Evolutionary conservation across 176 grass and related monocot genomes (phyloP), one percentile per base, ranked within the genome.

Genomic region (Themeda triandra): DNA sequence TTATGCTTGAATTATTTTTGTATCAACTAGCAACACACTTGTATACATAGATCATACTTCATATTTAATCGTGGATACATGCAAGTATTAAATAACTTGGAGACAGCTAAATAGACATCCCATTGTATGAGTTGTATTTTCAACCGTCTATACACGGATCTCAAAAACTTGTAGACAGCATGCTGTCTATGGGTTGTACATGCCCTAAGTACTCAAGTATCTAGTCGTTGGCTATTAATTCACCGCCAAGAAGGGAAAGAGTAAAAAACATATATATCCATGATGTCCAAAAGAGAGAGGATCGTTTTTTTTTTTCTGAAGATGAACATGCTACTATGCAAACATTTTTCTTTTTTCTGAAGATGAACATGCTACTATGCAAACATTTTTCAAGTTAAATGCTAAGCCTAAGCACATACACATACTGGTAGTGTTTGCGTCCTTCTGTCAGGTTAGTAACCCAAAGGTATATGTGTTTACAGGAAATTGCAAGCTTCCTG

Each of bases 401-500:
- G 37, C 3, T 66, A 42, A 33, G 31, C 46, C 51, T 54, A 59
- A 42, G 29, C 25, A 8, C 23, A 23, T 48, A 18, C 25, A 8
- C 23, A 23, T 48, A 18, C 3, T 65, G 4, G 46, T 51, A 51
- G 46, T 51, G 17, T 51, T 36, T 24, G 13, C 15, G 17, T 41
- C 10, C 6, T 13, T 49, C 48, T 45, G 8, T 39, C 14, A 4
- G 23, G n/a, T 68, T 30, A 37, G 74, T 83, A 29, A 76, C 24
- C 77, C 17, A n/a, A 42, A 62, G 37, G 70, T 79, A 27, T 40
- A 35, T 5, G 27, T 29, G 66, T 83, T 66, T 80, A 73, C 81
- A 88, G 87, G 75, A 94, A 90, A 63, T 83, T 70, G 66, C 78
- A 32, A 88, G 75, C 59, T 88, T 94, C 58, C 69, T 94, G 54